Conservation (phyloP, 2,329 filamentous ascomycete genomes). For the Aspergillus aculeatus region DNA sequence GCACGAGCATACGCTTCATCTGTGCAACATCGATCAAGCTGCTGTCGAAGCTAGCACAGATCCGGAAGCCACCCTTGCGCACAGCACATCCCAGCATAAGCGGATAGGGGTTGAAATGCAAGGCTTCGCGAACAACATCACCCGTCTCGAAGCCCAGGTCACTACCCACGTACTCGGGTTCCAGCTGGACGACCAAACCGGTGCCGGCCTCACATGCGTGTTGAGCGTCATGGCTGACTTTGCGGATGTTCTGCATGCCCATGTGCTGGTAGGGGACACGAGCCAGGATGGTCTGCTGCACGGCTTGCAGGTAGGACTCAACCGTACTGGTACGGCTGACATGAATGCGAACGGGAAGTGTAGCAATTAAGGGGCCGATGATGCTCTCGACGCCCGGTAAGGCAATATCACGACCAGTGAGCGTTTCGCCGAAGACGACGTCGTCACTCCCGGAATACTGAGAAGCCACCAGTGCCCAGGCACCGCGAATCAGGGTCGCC, state of each 20-base stretch:
- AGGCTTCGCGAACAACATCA: conserved; percentile 36
- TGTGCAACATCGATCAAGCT: conserved; percentile 34
- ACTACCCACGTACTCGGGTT: conserved; percentile 36
- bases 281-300: conserved; percentile 34
- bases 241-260: conserved; percentile 51
- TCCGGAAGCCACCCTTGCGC: conserved; percentile 42
- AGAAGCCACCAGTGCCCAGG: conserved; percentile 50
- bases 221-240: conserved; percentile 40
- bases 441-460: conserved; percentile 47
- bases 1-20: conserved; percentile 40
- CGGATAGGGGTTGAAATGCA: conserved; percentile 50
- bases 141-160: conserved; percentile 39
- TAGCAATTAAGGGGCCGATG: conserved; percentile 51
- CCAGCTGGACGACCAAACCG: conserved; percentile 42
- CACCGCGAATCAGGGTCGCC: conserved; percentile 49
- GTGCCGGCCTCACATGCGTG: conserved; percentile 37
- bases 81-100: conserved; percentile 51
- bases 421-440: conserved; percentile 51
- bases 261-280: conserved; percentile 51
- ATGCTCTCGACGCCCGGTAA: conserved; percentile 49
- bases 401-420: conserved; percentile 50
- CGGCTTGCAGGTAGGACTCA: conserved; percentile 28
- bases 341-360: conserved; percentile 48
- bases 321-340: conserved; percentile 30
- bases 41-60: conserved; percentile 47